phyloP scores from a whole-genome alignment of 495 filamentous ascomycete species.

The Penicillium bovifimosum region DNA sequence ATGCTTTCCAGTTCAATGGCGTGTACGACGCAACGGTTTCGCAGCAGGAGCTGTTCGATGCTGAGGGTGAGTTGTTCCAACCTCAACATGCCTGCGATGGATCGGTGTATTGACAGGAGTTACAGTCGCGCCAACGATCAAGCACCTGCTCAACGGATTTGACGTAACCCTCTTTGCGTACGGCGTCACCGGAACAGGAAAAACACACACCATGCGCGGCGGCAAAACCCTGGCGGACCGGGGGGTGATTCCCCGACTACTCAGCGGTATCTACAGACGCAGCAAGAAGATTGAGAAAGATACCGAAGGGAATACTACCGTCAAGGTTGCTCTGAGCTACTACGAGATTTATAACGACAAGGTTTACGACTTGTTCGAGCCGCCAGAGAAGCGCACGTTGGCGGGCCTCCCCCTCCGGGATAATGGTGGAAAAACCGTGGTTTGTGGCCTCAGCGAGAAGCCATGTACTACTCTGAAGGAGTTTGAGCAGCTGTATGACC shows the following conservation, averaged over 20 bases:
- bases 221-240: conserved; percentile 83
- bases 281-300: conserved; percentile 87
- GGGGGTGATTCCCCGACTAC: conserved; percentile 82
- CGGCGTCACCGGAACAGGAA: conserved; percentile 91
- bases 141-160: conserved; percentile 87
- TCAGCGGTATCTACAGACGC: conserved; percentile 80
- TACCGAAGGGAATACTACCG: conserved; percentile 62
- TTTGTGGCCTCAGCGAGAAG: conserved; percentile 85
- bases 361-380: conserved; percentile 88
- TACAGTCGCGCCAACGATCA: conserved; percentile 68
- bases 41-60: conserved; percentile 82
- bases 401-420: conserved; percentile 86
- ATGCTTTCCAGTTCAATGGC: conserved; percentile 90
- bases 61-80: conserved; percentile 60
- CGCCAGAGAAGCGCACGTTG: conserved; percentile 81
- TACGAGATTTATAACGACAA: conserved; percentile 99
- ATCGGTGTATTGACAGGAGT: conserved; percentile 18
- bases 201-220: conserved; percentile 97
- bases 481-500: conserved; percentile 87
- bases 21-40: conserved; percentile 76
- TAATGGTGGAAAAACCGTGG: conserved; percentile 80
- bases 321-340: conserved; percentile 80
- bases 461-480: conserved; percentile 83
- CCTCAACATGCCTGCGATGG: not conserved
- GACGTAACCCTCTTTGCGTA: conserved; percentile 96